Percentiles rank a stretch among this genome's conserved stretches.
phyloP scores from a whole-genome alignment of 1,284 basidiomycete species.

The Serendipita sp. region DNA sequence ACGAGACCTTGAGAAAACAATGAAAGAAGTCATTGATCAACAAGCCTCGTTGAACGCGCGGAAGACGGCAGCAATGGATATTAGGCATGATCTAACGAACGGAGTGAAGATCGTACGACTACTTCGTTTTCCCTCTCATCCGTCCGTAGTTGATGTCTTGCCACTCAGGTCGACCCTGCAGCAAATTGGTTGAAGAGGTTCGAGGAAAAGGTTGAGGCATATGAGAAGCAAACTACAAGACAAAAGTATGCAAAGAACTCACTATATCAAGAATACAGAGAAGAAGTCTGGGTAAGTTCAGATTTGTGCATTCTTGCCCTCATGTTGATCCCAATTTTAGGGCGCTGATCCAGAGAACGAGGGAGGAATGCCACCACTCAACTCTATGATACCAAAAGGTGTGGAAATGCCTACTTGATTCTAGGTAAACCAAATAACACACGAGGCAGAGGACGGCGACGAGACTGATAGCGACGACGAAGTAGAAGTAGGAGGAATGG shows the following conservation, averaged over 20 bases:
- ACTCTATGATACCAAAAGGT: slow-evolving; percentile 59
- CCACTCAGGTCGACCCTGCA: slow-evolving; percentile 32
- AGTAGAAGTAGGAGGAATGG: slow-evolving; percentile 66
- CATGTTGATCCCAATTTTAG: slow-evolving; percentile 31
- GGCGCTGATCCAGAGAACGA: slow-evolving; percentile 40
- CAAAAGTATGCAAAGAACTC: slow-evolving; percentile 59
- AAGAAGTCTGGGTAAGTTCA: slow-evolving; percentile 50
- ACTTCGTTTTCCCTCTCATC: slow-evolving; percentile 12
- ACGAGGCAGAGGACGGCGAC: slow-evolving; percentile 48
- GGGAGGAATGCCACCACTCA: slow-evolving; percentile 59
- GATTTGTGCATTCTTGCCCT: neutral
- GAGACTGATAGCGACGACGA: slow-evolving; percentile 63
- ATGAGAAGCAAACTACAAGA: slow-evolving; percentile 45
- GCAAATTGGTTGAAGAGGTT: slow-evolving; percentile 33
- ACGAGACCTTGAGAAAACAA: slow-evolving; percentile 42
- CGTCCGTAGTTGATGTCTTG: slow-evolving; percentile 4
- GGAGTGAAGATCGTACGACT: slow-evolving; percentile 43
- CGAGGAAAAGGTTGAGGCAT: slow-evolving; percentile 29
- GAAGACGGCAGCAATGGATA: slow-evolving; percentile 35
- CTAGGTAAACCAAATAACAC: neutral
- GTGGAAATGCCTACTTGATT: slow-evolving; percentile 11
- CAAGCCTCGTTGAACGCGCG: slow-evolving; percentile 43
- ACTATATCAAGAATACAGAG: slow-evolving; percentile 48
- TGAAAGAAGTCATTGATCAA: slow-evolving; percentile 54
- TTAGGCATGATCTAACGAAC: slow-evolving; percentile 39